Evolutionary conservation across 2,329 filamentous ascomycete genomes (phyloP), one percentile per base, ranked within the genome.

Genomic region (Cladosporium sphaerospermum): DNA sequence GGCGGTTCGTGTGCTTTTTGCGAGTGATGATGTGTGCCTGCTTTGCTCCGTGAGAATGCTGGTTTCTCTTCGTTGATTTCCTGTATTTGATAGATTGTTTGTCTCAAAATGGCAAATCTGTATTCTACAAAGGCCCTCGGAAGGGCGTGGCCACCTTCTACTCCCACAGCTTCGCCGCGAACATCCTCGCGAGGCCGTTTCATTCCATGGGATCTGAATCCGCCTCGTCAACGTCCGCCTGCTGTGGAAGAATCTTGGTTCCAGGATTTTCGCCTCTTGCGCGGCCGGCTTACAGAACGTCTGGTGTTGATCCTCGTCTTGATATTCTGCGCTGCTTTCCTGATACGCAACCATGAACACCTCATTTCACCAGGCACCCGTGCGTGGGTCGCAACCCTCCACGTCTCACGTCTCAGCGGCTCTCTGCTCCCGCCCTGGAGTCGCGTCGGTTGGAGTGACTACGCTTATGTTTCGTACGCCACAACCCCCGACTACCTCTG

Each of bases 401-500:
- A 45, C 31, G n/a, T 33, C 6, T n/a, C 45, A 2, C 43, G 32
- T 10, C 2, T n/a, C 9, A 42, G 49, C 11, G 49, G 49, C 34
- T 52, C 43, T 2, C 11, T 45, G 11, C 18, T 45, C 2, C 33
- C 42, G 7, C n/a, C 18, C 3, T 52, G 49, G 49, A 45, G 18
- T 9, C 42, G 49, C 5, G 36, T 40, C 13, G 64, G 72, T 52
- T 73, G 71, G 70, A 65, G 59, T 7, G 63, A 62, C 18, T 73
- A 65, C 54, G 73, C 73, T 13, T 75, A 75, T 60, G 69, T 67
- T 34, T 62, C 73, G 42, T 75, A 75, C 59, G 72, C 71, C 23
- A 75, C 71, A 2, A 68, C 73, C 49, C 64, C 64, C 52, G 66
- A 69, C 41, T 70, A 71, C 18, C 64, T 75, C 10, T 75, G 73